Conservation (phyloP, 2,329 filamentous ascomycete species). For the Fusarium hainanense region DNA sequence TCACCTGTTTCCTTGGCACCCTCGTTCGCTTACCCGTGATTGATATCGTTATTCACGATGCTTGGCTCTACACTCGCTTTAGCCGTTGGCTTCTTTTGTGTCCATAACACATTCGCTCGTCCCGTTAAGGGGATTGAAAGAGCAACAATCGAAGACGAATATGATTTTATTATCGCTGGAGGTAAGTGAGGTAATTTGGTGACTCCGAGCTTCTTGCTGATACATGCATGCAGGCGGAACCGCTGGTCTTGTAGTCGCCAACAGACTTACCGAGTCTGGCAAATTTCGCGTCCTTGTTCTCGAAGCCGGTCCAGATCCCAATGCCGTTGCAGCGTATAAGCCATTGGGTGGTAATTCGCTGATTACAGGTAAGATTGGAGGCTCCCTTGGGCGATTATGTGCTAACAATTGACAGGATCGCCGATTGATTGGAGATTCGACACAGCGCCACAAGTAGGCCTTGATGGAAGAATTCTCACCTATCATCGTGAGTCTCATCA, state of each 20-base stretch:
- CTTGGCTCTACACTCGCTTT: background rate
- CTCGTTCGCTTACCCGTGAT: background rate
- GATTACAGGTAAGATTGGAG: background rate
- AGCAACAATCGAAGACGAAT: slow-evolving; percentile 1
- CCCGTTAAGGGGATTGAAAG: slow-evolving; percentile 7
- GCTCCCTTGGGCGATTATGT: accelerated
- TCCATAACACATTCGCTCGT: background rate
- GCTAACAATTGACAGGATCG: background rate
- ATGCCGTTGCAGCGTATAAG: slow-evolving; percentile 7
- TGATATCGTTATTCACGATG: background rate
- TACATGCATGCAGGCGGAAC: background rate
- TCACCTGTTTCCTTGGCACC: background rate
- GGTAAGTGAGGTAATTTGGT: accelerated
- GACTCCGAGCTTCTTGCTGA: accelerated
- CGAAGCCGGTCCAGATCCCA: slow-evolving; percentile 14
- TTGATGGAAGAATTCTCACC: slow-evolving; percentile 8
- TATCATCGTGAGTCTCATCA: background rate
- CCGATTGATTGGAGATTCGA: slow-evolving; percentile 14
- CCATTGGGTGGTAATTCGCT: slow-evolving; percentile 6
- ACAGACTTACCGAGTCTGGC: slow-evolving; percentile 20
- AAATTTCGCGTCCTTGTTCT: slow-evolving; percentile 11
- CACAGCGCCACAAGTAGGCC: slow-evolving; percentile 1
- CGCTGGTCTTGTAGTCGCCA: slow-evolving; percentile 10
- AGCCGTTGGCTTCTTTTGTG: background rate
- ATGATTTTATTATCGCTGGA: slow-evolving; percentile 21